Percentiles rank a stretch among this genome's conserved stretches.
These are phyloP conservation scores for Wickerhamomyces chaumierensis DNA, from an alignment of 805 yeast genomes.

Conservation along the genomic window DNA sequence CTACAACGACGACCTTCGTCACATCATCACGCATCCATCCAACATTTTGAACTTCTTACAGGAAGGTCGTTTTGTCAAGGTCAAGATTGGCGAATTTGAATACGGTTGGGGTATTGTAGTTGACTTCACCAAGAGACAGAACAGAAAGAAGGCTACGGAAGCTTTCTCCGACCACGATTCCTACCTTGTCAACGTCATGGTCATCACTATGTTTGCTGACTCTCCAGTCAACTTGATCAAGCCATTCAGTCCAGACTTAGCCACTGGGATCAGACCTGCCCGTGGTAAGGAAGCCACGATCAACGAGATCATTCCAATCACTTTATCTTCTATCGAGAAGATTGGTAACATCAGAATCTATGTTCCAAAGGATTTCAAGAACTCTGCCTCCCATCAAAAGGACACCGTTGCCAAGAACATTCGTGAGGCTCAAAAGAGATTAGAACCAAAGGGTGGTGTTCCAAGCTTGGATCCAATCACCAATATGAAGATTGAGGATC, in stretches of 20 bases:
- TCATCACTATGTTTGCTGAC: constrained; percentile 66
- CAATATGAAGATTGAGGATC: constrained; percentile 86
- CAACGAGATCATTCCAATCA: constrained; percentile 75
- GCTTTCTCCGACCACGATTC: constrained; percentile 77
- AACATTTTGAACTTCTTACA: constrained; percentile 75
- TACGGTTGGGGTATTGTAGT: constrained; percentile 97
- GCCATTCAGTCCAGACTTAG: constrained; percentile 65
- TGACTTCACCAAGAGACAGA: constrained; percentile 58
- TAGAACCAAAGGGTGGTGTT: constrained; percentile 63
- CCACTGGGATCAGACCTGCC: constrained; percentile 85
- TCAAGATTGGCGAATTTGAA: constrained; percentile 46
- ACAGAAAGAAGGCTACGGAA: constrained; percentile 46
- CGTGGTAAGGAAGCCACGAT: constrained; percentile 56
- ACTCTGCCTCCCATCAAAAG: constrained; percentile 40
- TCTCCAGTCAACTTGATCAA: constrained; percentile 77
- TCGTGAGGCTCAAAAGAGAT: constrained; percentile 68
- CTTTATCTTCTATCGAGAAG: constrained; percentile 61
- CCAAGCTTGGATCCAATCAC: constrained; percentile 87
- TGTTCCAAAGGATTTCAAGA: constrained; percentile 63
- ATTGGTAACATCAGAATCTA: constrained; percentile 74
- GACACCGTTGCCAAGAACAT: constrained; percentile 58
- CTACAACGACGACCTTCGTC: constrained; percentile 67
- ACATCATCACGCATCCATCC: constrained; percentile 85
- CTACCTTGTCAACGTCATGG: constrained; percentile 76
- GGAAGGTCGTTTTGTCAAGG: constrained; percentile 74